A percentile compares a stretch with the other conserved stretches of the same genome.
phyloP scores from a whole-genome alignment of 2,329 filamentous ascomycete genomes.

The Ceratocystis alfenasii region DNA sequence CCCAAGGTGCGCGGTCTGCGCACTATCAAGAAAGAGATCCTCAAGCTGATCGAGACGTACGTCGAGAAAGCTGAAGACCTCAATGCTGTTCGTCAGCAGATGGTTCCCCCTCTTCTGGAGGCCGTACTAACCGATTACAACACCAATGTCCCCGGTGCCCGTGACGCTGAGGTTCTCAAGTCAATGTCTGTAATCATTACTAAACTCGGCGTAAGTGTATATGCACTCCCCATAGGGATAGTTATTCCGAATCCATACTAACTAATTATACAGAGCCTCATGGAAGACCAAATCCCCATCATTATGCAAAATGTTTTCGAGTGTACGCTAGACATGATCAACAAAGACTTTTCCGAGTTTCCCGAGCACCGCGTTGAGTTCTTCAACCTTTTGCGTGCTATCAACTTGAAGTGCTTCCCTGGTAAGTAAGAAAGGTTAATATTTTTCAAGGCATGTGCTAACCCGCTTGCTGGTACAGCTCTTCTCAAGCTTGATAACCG shows the following conservation, averaged over 20 bases:
- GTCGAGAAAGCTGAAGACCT: slow-evolving; percentile 96
- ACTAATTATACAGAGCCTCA: slow-evolving; percentile 52
- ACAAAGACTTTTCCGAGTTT: slow-evolving; percentile 99
- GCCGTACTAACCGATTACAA: slow-evolving; percentile 93
- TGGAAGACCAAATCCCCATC: slow-evolving; percentile 94
- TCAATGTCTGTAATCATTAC: slow-evolving; percentile 96
- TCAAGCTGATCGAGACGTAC: slow-evolving; percentile 96
- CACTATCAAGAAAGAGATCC: slow-evolving; percentile 98
- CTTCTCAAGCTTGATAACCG: slow-evolving; percentile 86
- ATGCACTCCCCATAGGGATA: slow-evolving; percentile 22
- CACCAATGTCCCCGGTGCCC: slow-evolving; percentile 87
- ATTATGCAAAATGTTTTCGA: slow-evolving; percentile 99
- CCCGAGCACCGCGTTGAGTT: slow-evolving; percentile 99
- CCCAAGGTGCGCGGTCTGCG: slow-evolving; percentile 87
- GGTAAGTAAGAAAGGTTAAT: slow-evolving; percentile 32
- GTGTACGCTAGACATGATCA: slow-evolving; percentile 98
- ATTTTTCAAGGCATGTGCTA: slow-evolving; percentile 6
- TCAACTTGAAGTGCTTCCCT: slow-evolving; percentile 96
- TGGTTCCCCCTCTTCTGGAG: slow-evolving; percentile 91
- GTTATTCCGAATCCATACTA: slow-evolving; percentile 25
- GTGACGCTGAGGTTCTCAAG: slow-evolving; percentile 91
- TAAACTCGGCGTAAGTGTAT: slow-evolving; percentile 73
- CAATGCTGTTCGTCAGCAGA: slow-evolving; percentile 81
- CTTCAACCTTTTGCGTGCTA: slow-evolving; percentile 90
- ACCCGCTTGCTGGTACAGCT: slow-evolving; percentile 33